Base-by-base conservation (phyloP, 1,284 basidiomycete genomes). In the Gymnopus androsaceus region DNA sequence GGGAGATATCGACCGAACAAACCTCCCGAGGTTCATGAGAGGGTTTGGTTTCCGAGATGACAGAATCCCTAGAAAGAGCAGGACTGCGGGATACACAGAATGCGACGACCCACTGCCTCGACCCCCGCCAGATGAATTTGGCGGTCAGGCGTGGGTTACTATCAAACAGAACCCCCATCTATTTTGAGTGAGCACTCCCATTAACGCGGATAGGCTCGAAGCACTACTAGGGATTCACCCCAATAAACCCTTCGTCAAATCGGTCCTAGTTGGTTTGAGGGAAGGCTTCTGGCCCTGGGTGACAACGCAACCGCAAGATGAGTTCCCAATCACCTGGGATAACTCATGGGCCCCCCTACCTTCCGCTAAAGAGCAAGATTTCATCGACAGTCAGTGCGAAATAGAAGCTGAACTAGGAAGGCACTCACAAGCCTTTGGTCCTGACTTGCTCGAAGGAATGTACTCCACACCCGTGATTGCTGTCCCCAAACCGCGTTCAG, bases 201-300 rank as follows among this genome's bases (percentile, higher is more conserved):
- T 2, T 68, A 68, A 0, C 71, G 71, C 1, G 2, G 63, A 75
- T 31, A 65, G 69, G 25, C 55, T 73, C 30, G 41, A 64, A 33
- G 15, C n/a, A 1, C 62, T 75, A 4, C 55, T 62, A 37, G 19
- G 25, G 0, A 45, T 65, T 1, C 60, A 70, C 1, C 3, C 0
- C 0, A 37, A 21, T 2, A 72, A 75, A 57, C 67, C 67, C 1
- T 38, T 38, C 15, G 37, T 38, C 8, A 38, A 74, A 71, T 49
- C 65, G 31, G 4, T 36, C 60, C 0, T 70, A 72, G 9, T 6
- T 0, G 69, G 69, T 0, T 56, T 77, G 1, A 30, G 61, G 1
- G 52, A 69, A 15, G 75, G 75, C 0, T 76, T 76, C 59, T 77
- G 74, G 75, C 74, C 72, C 0, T 72, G 57, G 53, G 74, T 72